Evolutionary conservation across 106 monocot species (phyloP).

Genomic region (Posidonia australis): DNA sequence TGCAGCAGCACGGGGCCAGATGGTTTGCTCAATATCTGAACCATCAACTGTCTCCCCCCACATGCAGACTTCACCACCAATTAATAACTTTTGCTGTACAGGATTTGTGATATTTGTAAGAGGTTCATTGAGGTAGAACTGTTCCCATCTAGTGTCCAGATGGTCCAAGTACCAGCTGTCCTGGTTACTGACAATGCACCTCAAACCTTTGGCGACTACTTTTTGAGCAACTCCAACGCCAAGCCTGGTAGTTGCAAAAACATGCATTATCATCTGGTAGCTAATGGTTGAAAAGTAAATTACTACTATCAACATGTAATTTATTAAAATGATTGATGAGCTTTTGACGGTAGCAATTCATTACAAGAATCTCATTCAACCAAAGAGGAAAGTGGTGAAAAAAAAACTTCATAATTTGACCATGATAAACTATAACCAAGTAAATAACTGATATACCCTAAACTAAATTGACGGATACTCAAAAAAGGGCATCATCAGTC

Average conservation of each 20-base stretch:
- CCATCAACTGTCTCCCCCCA: constrained; percentile 80
- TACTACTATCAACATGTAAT: too few relatives aligned
- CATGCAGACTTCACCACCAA: constrained; percentile 96
- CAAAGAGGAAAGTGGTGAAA: too few relatives aligned
- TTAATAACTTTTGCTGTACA: constrained; percentile 49
- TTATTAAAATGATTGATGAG: too few relatives aligned
- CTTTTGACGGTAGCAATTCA: too few relatives aligned
- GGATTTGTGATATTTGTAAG: constrained; percentile 48
- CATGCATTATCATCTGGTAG: neutral
- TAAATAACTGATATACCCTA: too few relatives aligned
- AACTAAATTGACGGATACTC: too few relatives aligned
- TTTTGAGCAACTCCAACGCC: constrained; percentile 55
- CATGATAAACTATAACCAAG: too few relatives aligned
- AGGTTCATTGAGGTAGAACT: constrained; percentile 80
- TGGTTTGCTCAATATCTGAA: constrained; percentile 85
- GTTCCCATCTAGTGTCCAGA: constrained; percentile 62
- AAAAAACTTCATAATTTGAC: too few relatives aligned
- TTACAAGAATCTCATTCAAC: too few relatives aligned
- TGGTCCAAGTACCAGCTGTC: constrained; percentile 92
- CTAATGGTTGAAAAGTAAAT: neutral
- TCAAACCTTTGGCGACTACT: constrained; percentile 59
- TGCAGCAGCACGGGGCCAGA: constrained; percentile 97
- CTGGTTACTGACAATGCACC: constrained; percentile 97
- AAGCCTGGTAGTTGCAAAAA: constrained; percentile 37
- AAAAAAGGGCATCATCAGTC: too few relatives aligned